A percentile compares a stretch with the other conserved stretches of the same genome.
phyloP scores from a whole-genome alignment of 345 rosid genomes.

The Brassica nigra region DNA sequence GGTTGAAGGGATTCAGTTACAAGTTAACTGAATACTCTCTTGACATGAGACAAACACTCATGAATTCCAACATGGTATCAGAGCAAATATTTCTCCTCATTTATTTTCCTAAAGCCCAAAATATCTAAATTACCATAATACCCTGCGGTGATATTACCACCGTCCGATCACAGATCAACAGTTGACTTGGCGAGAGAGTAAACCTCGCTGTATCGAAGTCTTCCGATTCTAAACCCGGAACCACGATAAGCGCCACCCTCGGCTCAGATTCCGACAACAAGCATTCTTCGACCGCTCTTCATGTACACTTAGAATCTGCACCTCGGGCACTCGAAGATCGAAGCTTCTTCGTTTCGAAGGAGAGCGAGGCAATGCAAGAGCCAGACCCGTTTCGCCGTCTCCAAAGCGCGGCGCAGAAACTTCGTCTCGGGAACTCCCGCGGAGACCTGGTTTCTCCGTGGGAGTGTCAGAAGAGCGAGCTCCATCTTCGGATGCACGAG shows the following conservation, averaged over 20 bases:
- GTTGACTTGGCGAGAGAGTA: conserved; percentile 47
- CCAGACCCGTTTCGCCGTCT: conserved; percentile 91
- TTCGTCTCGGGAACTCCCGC: conserved; percentile 62
- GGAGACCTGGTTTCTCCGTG: conserved; percentile 50
- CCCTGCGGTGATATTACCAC: conserved; percentile 20
- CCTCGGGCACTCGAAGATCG: conserved; percentile 60
- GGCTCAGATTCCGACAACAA: conserved; percentile 53
- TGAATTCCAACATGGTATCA: too few relatives aligned
- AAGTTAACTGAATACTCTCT: too few relatives aligned
- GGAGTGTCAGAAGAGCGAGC: conserved; percentile 63
- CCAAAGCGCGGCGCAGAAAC: conserved; percentile 55
- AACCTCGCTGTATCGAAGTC: conserved; percentile 66
- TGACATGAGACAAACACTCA: too few relatives aligned
- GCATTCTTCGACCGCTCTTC: conserved; percentile 66
- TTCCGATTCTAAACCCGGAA: conserved; percentile 82
- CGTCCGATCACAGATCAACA: conserved; percentile 7
- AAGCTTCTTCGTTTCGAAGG: conserved; percentile 63
- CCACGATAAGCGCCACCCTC: conserved; percentile 67
- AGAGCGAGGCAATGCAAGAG: conserved; percentile 85
- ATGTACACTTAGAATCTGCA: conserved; percentile 78
- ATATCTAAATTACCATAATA: conserved; percentile 25
- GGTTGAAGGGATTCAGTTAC: too few relatives aligned
- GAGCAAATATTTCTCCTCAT: not conserved
- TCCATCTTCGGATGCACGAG: conserved; percentile 85
- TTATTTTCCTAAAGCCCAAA: conserved; percentile 19